Percentiles rank a stretch among this genome's conserved stretches.
Conservation (phyloP, 2,329 filamentous ascomycete species). For the Alternaria triticimaculans region DNA sequence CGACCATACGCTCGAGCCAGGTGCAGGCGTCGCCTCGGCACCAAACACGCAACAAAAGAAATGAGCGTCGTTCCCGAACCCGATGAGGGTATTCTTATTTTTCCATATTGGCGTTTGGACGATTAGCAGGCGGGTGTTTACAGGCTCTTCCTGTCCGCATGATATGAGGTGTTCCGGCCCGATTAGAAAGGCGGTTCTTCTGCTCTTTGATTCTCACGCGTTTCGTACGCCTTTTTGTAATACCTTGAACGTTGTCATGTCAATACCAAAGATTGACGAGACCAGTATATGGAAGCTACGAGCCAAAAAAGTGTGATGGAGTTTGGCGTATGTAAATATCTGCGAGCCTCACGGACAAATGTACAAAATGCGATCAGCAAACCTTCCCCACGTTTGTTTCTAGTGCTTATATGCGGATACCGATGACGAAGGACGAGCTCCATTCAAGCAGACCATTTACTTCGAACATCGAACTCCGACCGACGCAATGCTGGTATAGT, state of each 20-base stretch:
- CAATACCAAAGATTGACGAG: not conserved
- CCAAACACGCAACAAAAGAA: constrained; percentile 45
- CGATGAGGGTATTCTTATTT: not conserved
- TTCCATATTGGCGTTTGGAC: constrained; percentile 6
- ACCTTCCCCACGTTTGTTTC: not conserved
- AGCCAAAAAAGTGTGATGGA: not conserved
- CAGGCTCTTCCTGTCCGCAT: constrained; percentile 9
- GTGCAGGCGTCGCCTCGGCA: constrained; percentile 40
- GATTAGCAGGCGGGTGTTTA: constrained; percentile 7
- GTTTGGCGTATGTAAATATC: not conserved
- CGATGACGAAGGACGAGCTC: not conserved
- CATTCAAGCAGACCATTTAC: not conserved
- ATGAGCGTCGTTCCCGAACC: constrained; percentile 22
- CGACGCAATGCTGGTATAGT: not conserved
- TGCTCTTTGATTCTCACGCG: not conserved
- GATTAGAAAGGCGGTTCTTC: constrained; percentile 7
- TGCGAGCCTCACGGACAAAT: not conserved
- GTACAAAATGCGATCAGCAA: not conserved
- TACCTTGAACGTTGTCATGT: not conserved
- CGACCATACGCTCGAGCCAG: constrained; percentile 81
- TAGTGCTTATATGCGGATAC: not conserved
- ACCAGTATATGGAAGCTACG: not conserved
- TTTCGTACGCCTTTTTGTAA: constrained; percentile 1
- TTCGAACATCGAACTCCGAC: not conserved
- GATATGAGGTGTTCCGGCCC: not conserved